A percentile compares a stretch with the other conserved stretches of the same genome.
Conservation (phyloP, 805 yeast genomes). For the Kuraishia ogatae region DNA sequence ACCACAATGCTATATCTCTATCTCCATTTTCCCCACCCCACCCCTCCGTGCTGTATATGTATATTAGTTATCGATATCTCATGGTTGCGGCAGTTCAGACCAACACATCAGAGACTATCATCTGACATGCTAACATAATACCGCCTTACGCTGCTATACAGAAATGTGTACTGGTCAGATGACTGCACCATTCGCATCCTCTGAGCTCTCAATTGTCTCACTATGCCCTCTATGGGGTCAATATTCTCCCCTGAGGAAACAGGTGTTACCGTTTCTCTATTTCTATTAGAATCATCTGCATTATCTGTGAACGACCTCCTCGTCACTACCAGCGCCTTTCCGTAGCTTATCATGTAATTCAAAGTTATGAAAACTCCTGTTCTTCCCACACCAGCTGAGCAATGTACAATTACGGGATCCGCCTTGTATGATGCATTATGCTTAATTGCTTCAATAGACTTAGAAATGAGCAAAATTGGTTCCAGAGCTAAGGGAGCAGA, state of each 20-base stretch:
- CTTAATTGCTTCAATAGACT: conserved; percentile 8
- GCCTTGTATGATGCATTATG: background rate
- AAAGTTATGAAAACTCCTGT: conserved; percentile 31
- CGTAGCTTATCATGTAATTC: conserved; percentile 20
- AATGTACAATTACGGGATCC: conserved; percentile 24
- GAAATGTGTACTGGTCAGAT: conserved; percentile 38
- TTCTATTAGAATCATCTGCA: background rate
- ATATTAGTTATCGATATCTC: too few relatives aligned
- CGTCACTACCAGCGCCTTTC: conserved; percentile 5
- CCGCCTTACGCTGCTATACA: conserved; percentile 29
- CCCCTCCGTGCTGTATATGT: too few relatives aligned
- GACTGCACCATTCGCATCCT: conserved; percentile 49
- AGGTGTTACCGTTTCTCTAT: conserved; percentile 2
- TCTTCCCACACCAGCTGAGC: conserved; percentile 42
- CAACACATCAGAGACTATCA: too few relatives aligned
- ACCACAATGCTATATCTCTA: too few relatives aligned
- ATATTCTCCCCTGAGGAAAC: background rate
- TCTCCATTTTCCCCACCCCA: too few relatives aligned
- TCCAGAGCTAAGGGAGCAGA: conserved; percentile 25
- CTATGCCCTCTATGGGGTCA: conserved; percentile 35
- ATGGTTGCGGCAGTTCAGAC: too few relatives aligned
- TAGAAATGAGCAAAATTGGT: conserved; percentile 19
- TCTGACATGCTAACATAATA: conserved; percentile 11
- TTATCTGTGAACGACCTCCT: conserved; percentile 4
- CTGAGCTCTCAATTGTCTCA: conserved; percentile 36